Percentiles rank a stretch among this genome's conserved stretches.
Conservation (phyloP, 208 protist species). For the Crithidia sp. region DNA sequence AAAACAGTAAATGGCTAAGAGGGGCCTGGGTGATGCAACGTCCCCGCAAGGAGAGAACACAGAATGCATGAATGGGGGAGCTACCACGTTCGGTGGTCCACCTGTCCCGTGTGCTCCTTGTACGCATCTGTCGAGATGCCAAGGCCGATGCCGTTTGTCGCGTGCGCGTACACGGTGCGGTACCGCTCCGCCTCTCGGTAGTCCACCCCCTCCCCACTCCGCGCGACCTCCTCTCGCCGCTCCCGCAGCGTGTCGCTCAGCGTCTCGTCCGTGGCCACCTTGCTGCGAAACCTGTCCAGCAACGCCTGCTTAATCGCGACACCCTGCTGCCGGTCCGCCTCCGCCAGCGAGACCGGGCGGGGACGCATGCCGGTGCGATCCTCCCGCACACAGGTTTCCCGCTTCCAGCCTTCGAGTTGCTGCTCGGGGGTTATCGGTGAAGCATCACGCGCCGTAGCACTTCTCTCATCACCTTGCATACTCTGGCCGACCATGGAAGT, state of each 20-base stretch:
- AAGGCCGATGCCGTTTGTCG: constrained; percentile 76
- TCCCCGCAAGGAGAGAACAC: background rate
- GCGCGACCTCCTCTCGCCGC: constrained; percentile 39
- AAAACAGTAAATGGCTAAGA: no score
- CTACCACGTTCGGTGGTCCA: constrained; percentile 46
- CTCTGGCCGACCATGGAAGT: no score
- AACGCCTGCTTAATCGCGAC: constrained; percentile 52
- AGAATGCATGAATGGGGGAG: background rate
- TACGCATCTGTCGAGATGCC: constrained; percentile 79
- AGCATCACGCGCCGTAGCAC: constrained; percentile 16
- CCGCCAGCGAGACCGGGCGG: constrained; percentile 37
- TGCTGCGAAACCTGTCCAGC: constrained; percentile 58
- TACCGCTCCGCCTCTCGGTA: constrained; percentile 64
- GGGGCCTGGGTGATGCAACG: background rate
- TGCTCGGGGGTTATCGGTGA: constrained; percentile 25
- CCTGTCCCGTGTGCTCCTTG: constrained; percentile 53
- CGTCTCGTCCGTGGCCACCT: constrained; percentile 40
- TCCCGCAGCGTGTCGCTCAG: constrained; percentile 41
- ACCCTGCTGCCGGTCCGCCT: constrained; percentile 53
- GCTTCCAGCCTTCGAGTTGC: constrained; percentile 47
- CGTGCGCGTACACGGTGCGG: constrained; percentile 41
- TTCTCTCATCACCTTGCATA: background rate
- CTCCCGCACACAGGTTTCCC: constrained; percentile 48
- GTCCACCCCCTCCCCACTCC: constrained; percentile 54
- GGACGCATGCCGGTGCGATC: constrained; percentile 52